Evolutionary conservation across 2,329 filamentous ascomycete genomes (phyloP), one percentile per base, ranked within the genome.

Genomic region (Helminthosporium solani): DNA sequence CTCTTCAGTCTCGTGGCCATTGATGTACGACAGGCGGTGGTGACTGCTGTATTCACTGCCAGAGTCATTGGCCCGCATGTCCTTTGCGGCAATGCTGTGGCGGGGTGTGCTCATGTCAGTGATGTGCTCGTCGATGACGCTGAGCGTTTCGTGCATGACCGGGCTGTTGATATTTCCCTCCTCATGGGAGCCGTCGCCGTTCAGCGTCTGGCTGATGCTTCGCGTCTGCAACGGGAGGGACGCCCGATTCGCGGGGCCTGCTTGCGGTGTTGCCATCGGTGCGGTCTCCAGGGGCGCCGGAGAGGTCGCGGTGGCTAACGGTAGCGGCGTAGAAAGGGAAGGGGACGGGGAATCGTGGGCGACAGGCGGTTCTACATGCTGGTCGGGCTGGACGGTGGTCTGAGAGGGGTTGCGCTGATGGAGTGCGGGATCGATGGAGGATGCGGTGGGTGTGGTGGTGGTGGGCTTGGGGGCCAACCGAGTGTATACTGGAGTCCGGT

Each of bases 41-140:
- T 88, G 84, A 49, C 83, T 88, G 71, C 90, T 95, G 70, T 96
- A 96, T 67, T 95, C 89, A 72, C 90, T 96, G 40, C 86, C 87
- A 2, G 90, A 95, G 68, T 95, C 89, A 52, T 84, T 89, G 15
- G 49, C 71, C 44, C 78, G 61, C 54, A 81, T 74, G 53, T 85
- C 68, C 54, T 81, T 79, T 16, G 68, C 63, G 35, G 73, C 58
- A 46, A 78, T 52, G 61, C 76, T 78, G 50, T 82, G 79, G 19
- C 80, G 77, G 43, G 81, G 81, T 5, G 78, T 82, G 65, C 78
- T 80, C 73, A 97, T 81, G 67, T 96, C 88, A 33, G 90, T 96
- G 58, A 97, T 96, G 66, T 96, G 92, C 71, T 97, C 92, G 68
- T 97, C 87, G 61, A 97, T 97, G 47, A 97, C 92, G 63, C 90